A percentile compares a stretch with the other conserved stretches of the same genome.
phyloP scores from a whole-genome alignment of 2,329 filamentous ascomycete genomes.

The Colletotrichum sp. region DNA sequence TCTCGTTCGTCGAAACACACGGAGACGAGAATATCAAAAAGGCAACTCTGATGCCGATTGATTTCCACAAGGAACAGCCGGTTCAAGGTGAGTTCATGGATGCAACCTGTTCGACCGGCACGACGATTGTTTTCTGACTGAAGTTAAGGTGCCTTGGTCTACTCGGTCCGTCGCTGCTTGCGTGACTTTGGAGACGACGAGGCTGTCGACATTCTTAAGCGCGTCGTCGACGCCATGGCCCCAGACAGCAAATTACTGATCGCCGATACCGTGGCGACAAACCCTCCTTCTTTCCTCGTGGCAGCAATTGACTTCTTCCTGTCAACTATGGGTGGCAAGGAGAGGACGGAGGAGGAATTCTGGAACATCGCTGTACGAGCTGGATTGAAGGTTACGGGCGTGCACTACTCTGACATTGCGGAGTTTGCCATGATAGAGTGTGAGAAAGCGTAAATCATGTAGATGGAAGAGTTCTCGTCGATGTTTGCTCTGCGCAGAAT shows the following conservation, averaged over 20 bases:
- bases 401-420: too few species aligned
- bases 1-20: neutral
- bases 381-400: too few species aligned
- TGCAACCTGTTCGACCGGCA: neutral
- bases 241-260: constrained; percentile 35
- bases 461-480: too few species aligned
- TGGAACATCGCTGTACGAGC: too few species aligned
- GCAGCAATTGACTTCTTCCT: constrained; percentile 32
- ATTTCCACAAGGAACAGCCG: constrained; percentile 24
- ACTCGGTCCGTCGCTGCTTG: constrained; percentile 38
- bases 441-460: too few species aligned
- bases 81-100: constrained; percentile 4
- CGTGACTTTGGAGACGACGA: constrained; percentile 39
- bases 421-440: too few species aligned
- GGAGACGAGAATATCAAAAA: neutral
- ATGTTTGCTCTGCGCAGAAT: too few species aligned
- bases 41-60: constrained; percentile 17
- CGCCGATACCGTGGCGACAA: constrained; percentile 31
- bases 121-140: neutral
- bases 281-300: constrained; percentile 25
- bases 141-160: constrained; percentile 34
- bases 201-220: constrained; percentile 31
- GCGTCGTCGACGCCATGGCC: constrained; percentile 31
- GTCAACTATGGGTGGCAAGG: constrained; percentile 34
- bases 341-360: constrained; percentile 28